Base-by-base conservation (phyloP, 2,329 filamentous ascomycete species). In the Fusarium tjaetaba region DNA sequence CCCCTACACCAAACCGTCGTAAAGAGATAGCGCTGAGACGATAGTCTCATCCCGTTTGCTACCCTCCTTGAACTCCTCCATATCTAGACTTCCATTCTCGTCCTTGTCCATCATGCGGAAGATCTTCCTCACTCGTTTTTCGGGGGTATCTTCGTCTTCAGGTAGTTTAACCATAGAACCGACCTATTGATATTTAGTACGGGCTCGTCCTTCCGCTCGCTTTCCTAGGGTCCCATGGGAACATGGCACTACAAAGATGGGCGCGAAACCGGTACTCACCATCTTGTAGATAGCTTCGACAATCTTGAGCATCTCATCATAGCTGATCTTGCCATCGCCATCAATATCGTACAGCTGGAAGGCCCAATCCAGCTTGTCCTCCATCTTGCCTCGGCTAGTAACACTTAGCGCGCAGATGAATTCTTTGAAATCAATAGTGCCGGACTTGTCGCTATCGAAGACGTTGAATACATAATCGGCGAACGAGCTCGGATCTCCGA, bases 61-160 rank as follows among this genome's bases (percentile, higher is more conserved):
- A 77, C 96, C 96, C 85, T 99, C 96, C 86, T 98, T 98, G 88
- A 99, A 99, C 83, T 99, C 96, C 70, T 95, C 93, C 89, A 98
- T 96, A 82, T 98, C 96, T 78, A 99, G 86, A 80, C 94, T 97
- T 78, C 96, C 96, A 81, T 98, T 98, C 86, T 98, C 96, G 82
- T 99, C 96, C 89, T 99, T 99, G 88, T 99, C 96, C 96, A 99
- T 99, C 96, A 98, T 98, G 80, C 93, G 89, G 88, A 99, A 99
- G 83, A 99, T 98, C 88, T 99, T 99, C 84, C 89, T 91, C 72
- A 99, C 96, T 74, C 96, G 93, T 88, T 99, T 99, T 88, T 98
- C 96, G 24, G 96, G 96, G 65, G 96, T 99, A 85, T 99, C 96
- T 86, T 99, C 96, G 85, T 99, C 96, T 84, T 98, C 95, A 59